Evolutionary conservation across 352 stramenopile genomes (phyloP).

Genomic region (Lagenidium giganteum): DNA sequence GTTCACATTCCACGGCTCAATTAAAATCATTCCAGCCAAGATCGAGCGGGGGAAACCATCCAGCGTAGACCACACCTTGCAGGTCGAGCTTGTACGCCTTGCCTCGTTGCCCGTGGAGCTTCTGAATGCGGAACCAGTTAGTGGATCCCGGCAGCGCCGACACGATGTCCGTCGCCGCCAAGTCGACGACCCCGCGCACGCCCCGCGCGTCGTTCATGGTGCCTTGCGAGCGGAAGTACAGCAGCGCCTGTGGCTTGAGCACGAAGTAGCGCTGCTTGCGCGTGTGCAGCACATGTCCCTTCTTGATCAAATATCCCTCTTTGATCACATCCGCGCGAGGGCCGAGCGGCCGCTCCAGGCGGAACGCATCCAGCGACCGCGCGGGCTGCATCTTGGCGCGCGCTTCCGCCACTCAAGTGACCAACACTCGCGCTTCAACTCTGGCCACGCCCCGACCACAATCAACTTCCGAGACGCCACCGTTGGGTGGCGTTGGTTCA

Average conservation of each 20-base stretch:
- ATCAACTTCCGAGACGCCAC: too few species aligned
- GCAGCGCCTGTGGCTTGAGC: slow-evolving; percentile 30
- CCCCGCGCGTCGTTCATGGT: too few species aligned
- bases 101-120: slow-evolving; percentile 31
- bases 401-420: too few species aligned
- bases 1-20: slow-evolving; percentile 17
- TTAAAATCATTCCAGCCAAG: too few species aligned
- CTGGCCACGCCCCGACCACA: too few species aligned
- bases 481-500: too few species aligned
- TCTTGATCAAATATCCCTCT: slow-evolving; percentile 47
- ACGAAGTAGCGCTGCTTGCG: slow-evolving; percentile 54
- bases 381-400: too few species aligned
- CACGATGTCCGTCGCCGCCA: slow-evolving; percentile 26
- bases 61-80: slow-evolving; percentile 56
- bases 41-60: too few species aligned
- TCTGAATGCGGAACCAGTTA: slow-evolving; percentile 58
- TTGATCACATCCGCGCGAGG: slow-evolving; percentile 19
- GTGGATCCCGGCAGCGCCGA: slow-evolving; percentile 26
- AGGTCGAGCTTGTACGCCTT: slow-evolving; percentile 69
- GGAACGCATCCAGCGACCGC: too few species aligned
- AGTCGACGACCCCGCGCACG: slow-evolving; percentile 30
- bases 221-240: slow-evolving; percentile 46
- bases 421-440: too few species aligned
- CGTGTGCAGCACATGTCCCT: slow-evolving; percentile 46
- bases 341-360: slow-evolving; percentile 15